Conservation (phyloP, 495 filamentous ascomycete genomes). For the Lepidopterella palustris region DNA sequence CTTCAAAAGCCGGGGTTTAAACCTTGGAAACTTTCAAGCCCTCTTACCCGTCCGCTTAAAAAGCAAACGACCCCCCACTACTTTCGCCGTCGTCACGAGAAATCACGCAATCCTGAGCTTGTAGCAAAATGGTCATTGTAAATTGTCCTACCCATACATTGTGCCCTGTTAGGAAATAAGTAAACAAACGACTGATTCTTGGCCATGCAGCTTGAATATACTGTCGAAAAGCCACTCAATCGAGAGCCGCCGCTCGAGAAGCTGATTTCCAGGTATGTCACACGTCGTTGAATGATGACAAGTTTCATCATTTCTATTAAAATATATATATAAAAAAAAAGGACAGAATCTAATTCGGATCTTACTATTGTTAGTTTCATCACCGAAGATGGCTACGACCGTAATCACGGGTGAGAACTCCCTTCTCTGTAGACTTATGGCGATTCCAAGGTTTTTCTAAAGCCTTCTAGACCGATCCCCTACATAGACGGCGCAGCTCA, state of each 20-base stretch:
- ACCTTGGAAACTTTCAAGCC: not conserved
- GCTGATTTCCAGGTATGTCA: slow-evolving; percentile 35
- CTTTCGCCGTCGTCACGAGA: not conserved
- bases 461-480: slow-evolving; percentile 43
- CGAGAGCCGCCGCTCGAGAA: slow-evolving; percentile 40
- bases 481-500: slow-evolving; percentile 40
- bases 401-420: slow-evolving; percentile 43
- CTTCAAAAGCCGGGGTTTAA: not conserved
- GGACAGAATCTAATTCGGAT: too few species aligned
- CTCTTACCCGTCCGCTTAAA: not conserved
- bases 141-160: not conserved
- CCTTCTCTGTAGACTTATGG: not conserved
- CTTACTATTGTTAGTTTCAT: slow-evolving; percentile 38
- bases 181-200: slow-evolving; percentile 1
- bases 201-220: slow-evolving; percentile 33
- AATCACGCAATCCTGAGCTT: slow-evolving; percentile 9
- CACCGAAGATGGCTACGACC: slow-evolving; percentile 43
- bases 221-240: slow-evolving; percentile 41
- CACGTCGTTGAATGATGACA: not conserved
- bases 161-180: slow-evolving; percentile 2
- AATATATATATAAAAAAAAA: not conserved
- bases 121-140: slow-evolving; percentile 12
- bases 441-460: not conserved
- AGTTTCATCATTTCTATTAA: not conserved
- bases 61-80: not conserved